phyloP scores from a whole-genome alignment of 345 rosid genomes.

The Salix koriyanagi region DNA sequence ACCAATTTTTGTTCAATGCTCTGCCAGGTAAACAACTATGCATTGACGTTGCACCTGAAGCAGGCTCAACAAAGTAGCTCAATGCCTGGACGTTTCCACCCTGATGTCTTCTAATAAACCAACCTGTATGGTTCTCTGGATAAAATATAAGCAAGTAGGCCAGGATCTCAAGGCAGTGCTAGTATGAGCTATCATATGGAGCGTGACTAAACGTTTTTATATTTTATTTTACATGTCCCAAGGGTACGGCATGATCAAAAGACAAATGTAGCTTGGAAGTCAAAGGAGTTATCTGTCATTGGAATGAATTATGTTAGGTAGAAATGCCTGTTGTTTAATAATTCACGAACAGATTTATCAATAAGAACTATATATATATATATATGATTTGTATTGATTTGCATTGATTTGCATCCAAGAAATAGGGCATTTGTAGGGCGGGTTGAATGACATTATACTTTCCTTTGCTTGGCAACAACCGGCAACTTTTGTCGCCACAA shows the following conservation, averaged over 20 bases:
- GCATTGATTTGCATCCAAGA: not conserved
- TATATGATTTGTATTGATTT: not conserved
- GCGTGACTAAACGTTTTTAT: not conserved
- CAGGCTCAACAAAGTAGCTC: slow-evolving; percentile 39
- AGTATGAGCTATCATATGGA: not conserved
- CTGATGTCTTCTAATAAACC: slow-evolving; percentile 58
- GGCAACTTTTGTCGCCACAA: not conserved
- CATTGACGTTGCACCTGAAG: slow-evolving; percentile 58
- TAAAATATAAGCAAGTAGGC: not conserved
- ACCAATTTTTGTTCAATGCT: not conserved
- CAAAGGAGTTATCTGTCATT: not conserved
- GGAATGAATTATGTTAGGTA: not conserved
- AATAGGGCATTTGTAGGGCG: no score
- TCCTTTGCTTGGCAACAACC: not conserved
- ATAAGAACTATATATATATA: not conserved
- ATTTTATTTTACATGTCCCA: not conserved
- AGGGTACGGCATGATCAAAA: not conserved
- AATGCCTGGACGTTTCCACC: slow-evolving; percentile 63
- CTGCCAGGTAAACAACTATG: slow-evolving; percentile 61
- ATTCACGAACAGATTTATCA: not conserved
- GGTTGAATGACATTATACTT: not conserved
- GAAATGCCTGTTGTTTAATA: not conserved
- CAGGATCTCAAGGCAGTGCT: not conserved
- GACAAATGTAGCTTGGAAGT: not conserved
- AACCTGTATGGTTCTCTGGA: not conserved